These are phyloP conservation scores for Sinapis alba DNA, from an alignment of 441 rosid genomes.

Conservation along the genomic window DNA sequence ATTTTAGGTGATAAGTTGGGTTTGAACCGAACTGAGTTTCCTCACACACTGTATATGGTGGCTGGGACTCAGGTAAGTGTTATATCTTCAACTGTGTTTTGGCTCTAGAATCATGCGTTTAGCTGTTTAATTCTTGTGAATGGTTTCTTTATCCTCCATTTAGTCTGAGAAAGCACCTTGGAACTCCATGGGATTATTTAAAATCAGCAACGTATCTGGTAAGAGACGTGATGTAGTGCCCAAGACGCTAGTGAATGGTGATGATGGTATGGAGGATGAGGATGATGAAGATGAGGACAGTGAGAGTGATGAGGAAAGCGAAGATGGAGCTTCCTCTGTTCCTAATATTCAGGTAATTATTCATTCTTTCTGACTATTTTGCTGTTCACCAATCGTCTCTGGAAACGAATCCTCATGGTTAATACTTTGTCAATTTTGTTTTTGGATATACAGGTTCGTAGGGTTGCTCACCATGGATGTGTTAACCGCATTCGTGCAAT, in stretches of 20 bases:
- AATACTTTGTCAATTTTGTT: slow-evolving; percentile 15
- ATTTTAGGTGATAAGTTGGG: slow-evolving; percentile 81
- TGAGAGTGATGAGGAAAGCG: slow-evolving; percentile 77
- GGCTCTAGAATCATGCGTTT: not conserved
- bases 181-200: slow-evolving; percentile 84
- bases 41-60: slow-evolving; percentile 78
- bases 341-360: slow-evolving; percentile 74
- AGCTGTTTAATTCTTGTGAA: not conserved
- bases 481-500: slow-evolving; percentile 91
- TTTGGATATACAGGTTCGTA: slow-evolving; percentile 34
- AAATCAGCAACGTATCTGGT: slow-evolving; percentile 74
- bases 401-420: slow-evolving; percentile 10
- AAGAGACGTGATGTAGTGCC: slow-evolving; percentile 82
- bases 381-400: slow-evolving; percentile 9
- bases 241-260: slow-evolving; percentile 47
- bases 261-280: slow-evolving; percentile 55
- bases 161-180: slow-evolving; percentile 81
- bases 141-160: not conserved
- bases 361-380: slow-evolving; percentile 12
- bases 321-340: slow-evolving; percentile 52
- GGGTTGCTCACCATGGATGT: slow-evolving; percentile 77
- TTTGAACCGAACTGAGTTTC: slow-evolving; percentile 83
- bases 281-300: slow-evolving; percentile 49
- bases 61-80: slow-evolving; percentile 89
- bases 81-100: not conserved